These are phyloP conservation scores for Canavalia ensiformis DNA, from an alignment of 306 rosid species.

Conservation along the genomic window DNA sequence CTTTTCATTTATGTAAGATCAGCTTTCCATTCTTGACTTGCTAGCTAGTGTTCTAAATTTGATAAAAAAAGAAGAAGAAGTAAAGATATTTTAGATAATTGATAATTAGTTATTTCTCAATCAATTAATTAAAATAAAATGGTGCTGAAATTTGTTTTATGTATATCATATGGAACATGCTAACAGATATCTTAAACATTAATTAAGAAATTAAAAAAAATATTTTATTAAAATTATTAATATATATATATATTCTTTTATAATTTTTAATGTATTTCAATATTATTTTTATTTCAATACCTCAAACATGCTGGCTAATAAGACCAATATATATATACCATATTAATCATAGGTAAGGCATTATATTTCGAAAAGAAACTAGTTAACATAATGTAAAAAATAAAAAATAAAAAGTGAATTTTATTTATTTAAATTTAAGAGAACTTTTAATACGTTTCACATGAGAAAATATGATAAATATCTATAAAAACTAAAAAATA, in stretches of 20 bases:
- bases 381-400: not conserved
- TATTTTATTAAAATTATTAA: too few relatives aligned
- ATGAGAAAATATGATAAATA: not conserved
- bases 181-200: too few relatives aligned
- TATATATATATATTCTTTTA: too few relatives aligned
- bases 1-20: not conserved
- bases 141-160: not conserved
- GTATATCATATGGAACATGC: too few relatives aligned
- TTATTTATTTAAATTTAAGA: not conserved
- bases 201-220: too few relatives aligned
- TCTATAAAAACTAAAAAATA: not conserved
- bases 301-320: too few relatives aligned
- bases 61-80: not conserved
- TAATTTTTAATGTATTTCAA: too few relatives aligned
- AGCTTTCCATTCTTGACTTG: not conserved
- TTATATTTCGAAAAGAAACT: not conserved
- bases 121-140: not conserved
- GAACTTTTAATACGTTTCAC: not conserved
- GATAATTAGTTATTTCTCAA: not conserved
- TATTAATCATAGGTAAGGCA: too few relatives aligned
- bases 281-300: too few relatives aligned
- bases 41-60: not conserved
- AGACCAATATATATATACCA: too few relatives aligned
- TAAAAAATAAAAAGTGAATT: not conserved
- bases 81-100: not conserved